Percentiles rank a stretch among this genome's conserved stretches.
Conservation (phyloP, 352 stramenopile genomes). For the Globisporangium paddicum region DNA sequence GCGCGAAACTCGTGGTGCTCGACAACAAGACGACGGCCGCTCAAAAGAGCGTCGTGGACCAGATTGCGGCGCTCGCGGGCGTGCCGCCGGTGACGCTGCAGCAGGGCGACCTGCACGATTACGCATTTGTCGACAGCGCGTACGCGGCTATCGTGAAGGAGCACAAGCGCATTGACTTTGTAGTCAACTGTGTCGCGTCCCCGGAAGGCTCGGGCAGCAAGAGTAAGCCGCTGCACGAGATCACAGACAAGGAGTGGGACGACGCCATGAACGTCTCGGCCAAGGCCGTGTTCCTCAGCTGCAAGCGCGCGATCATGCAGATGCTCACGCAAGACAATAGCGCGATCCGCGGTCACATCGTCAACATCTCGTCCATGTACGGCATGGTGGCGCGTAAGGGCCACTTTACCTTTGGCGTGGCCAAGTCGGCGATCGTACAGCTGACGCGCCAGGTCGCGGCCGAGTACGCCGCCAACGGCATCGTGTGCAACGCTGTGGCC, state of each 20-base stretch:
- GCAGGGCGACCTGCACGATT: slow-evolving; percentile 44
- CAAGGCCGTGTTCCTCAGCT: slow-evolving; percentile 64
- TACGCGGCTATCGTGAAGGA: slow-evolving; percentile 35
- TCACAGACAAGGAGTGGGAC: slow-evolving; percentile 45
- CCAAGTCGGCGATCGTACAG: slow-evolving; percentile 59
- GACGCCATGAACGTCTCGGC: slow-evolving; percentile 53
- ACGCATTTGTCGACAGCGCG: slow-evolving; percentile 43
- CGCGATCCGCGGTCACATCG: slow-evolving; percentile 50
- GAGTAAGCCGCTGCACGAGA: slow-evolving; percentile 30
- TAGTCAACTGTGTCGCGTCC: slow-evolving; percentile 57
- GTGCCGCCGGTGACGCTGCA: slow-evolving; percentile 26
- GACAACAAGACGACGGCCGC: slow-evolving; percentile 22
- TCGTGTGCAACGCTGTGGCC: slow-evolving; percentile 60
- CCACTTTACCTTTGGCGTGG: slow-evolving; percentile 61
- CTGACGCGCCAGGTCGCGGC: slow-evolving; percentile 59
- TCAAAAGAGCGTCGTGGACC: slow-evolving; percentile 33
- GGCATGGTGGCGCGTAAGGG: slow-evolving; percentile 53
- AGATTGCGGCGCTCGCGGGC: slow-evolving; percentile 26
- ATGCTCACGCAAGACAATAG: slow-evolving; percentile 56
- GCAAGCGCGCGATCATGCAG: slow-evolving; percentile 59
- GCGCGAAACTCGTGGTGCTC: slow-evolving; percentile 47
- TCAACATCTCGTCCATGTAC: slow-evolving; percentile 60
- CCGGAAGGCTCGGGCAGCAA: slow-evolving; percentile 27
- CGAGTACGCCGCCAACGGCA: slow-evolving; percentile 52
- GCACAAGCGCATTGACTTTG: slow-evolving; percentile 64